Conservation (phyloP, 2,329 filamentous ascomycete species). For the Talaromyces amestolkiae region DNA sequence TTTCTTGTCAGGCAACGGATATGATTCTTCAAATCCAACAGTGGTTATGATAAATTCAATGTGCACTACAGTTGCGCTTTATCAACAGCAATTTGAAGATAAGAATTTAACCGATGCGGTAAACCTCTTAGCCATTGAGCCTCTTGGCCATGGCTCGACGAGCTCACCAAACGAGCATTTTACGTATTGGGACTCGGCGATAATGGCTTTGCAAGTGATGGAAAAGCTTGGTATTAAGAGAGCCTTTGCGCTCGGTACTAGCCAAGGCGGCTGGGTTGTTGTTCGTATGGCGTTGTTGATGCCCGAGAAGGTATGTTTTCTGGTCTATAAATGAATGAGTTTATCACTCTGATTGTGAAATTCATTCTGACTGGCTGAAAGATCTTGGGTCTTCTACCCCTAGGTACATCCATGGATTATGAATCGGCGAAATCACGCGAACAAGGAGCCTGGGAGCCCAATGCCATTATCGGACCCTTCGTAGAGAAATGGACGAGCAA, state of each 20-base stretch:
- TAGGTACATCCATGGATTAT: conserved; percentile 50
- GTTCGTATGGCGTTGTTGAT: conserved; percentile 49
- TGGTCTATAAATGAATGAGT: neutral
- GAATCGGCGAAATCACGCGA: conserved; percentile 41
- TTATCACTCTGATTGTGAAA: neutral
- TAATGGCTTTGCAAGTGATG: conserved; percentile 53
- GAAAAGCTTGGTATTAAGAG: conserved; percentile 43
- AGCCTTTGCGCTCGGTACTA: conserved; percentile 40
- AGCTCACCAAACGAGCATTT: conserved; percentile 42
- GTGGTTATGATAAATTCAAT: conserved; percentile 51
- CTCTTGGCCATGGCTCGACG: conserved; percentile 50
- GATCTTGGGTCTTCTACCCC: conserved; percentile 49
- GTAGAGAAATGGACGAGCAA: conserved; percentile 40
- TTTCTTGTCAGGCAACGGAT: conserved; percentile 39
- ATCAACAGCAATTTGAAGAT: conserved; percentile 35
- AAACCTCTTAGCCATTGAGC: conserved; percentile 51
- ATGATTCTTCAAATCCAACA: conserved; percentile 50
- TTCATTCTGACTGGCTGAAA: conserved; percentile 22
- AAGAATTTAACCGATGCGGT: conserved; percentile 33
- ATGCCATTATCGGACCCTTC: conserved; percentile 28
- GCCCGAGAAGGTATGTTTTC: conserved; percentile 38
- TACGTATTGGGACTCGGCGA: conserved; percentile 53
- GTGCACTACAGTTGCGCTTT: conserved; percentile 45
- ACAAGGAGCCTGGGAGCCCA: conserved; percentile 48
- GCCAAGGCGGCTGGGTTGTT: conserved; percentile 51